A percentile compares a stretch with the other conserved stretches of the same genome.
Conservation (phyloP, 2,329 filamentous ascomycete species). For the Graphiopsis chlorocephala region DNA sequence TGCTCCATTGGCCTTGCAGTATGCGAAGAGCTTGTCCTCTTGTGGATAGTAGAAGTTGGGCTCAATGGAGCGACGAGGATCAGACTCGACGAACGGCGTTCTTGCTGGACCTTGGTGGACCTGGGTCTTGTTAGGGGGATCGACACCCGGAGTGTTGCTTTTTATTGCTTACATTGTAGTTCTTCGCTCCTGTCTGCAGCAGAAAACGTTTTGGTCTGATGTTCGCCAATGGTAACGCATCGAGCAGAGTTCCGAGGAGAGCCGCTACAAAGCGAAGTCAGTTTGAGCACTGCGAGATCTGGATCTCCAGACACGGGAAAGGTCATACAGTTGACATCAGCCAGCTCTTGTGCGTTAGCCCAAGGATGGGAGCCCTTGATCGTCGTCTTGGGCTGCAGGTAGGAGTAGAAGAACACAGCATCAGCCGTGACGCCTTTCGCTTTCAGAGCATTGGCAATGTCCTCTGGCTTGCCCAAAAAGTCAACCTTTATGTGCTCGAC, state of each 20-base stretch:
- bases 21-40: conserved; percentile 49
- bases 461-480: conserved; percentile 38
- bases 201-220: conserved; percentile 49
- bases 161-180: conserved; percentile 40
- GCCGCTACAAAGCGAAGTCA: conserved; percentile 48
- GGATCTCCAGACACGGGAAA: not conserved
- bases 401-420: conserved; percentile 55
- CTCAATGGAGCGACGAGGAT: conserved; percentile 43
- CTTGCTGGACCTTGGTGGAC: conserved; percentile 46
- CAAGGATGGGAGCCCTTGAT: conserved; percentile 42
- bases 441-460: conserved; percentile 37
- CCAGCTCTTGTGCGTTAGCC: conserved; percentile 51
- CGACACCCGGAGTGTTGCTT: not conserved
- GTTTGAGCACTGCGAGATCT: conserved; percentile 25
- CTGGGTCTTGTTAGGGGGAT: not conserved
- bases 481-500: conserved; percentile 35
- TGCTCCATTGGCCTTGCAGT: conserved; percentile 38
- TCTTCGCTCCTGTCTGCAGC: conserved; percentile 53
- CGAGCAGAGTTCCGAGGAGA: conserved; percentile 50
- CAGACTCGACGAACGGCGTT: conserved; percentile 47
- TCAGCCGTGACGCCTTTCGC: conserved; percentile 37
- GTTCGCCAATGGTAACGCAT: conserved; percentile 41
- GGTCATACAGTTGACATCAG: conserved; percentile 46
- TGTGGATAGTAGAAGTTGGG: conserved; percentile 54
- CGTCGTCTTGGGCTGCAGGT: conserved; percentile 50